These are phyloP conservation scores for Parathielavia hyrcaniae DNA, from an alignment of 495 filamentous ascomycete species.

Conservation along the genomic window DNA sequence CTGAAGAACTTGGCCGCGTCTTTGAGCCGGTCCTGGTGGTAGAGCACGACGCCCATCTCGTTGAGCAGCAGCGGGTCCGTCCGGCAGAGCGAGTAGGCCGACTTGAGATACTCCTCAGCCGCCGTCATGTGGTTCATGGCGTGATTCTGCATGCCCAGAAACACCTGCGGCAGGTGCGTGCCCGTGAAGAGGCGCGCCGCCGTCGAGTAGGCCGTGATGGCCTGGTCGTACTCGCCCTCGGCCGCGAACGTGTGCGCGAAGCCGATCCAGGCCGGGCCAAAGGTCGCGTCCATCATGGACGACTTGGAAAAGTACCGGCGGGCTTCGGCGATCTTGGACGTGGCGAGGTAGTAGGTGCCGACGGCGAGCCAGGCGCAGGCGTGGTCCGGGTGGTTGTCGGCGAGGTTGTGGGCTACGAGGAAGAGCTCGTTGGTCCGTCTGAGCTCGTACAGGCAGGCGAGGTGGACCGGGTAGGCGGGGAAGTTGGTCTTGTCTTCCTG, in stretches of 20 bases:
- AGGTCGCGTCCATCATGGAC: constrained; percentile 94
- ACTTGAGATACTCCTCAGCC: constrained; percentile 90
- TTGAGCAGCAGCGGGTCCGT: constrained; percentile 87
- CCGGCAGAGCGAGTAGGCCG: constrained; percentile 69
- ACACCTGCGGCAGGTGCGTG: constrained; percentile 92
- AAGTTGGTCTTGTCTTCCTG: constrained; percentile 81
- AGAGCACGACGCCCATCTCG: constrained; percentile 89
- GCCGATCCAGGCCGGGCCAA: constrained; percentile 96
- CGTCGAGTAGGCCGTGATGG: constrained; percentile 95
- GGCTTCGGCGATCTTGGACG: constrained; percentile 83
- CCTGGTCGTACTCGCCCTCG: constrained; percentile 98
- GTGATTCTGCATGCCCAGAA: constrained; percentile 97
- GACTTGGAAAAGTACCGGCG: constrained; percentile 95
- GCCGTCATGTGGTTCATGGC: constrained; percentile 90
- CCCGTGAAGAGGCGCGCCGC: constrained; percentile 94
- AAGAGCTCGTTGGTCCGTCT: constrained; percentile 81
- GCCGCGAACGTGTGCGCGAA: constrained; percentile 99
- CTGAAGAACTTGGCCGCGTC: constrained; percentile 67
- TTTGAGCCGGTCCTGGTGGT: constrained; percentile 76
- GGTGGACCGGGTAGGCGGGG: constrained; percentile 77
- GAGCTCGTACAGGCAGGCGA: constrained; percentile 88
- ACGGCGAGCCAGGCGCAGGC: constrained; percentile 89
- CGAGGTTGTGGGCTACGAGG: constrained; percentile 87
- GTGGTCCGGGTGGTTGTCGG: constrained; percentile 85
- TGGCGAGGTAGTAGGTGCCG: constrained; percentile 89